Evolutionary conservation across 805 yeast genomes (phyloP), one percentile per base, ranked within the genome.

Genomic region (Suhomyces sp.): DNA sequence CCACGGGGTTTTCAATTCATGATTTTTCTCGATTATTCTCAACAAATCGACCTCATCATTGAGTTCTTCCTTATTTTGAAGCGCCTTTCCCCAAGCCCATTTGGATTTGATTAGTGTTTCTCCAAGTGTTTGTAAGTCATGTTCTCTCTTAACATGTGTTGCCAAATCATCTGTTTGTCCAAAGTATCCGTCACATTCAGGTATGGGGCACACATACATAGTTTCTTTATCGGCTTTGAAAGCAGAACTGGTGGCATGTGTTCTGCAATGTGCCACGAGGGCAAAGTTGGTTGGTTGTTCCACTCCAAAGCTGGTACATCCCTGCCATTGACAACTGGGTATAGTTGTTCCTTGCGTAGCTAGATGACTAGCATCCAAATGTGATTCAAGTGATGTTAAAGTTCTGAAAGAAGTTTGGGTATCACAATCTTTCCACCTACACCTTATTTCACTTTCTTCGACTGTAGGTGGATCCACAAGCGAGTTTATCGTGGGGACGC

Each of bases 291-390:
- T 71, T 11, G 76, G 77, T 48, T 74, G 80, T 18, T 63, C 63
- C 2, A 71, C 53, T 4, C 80, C 82, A 35, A 60, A 65, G 11
- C 78, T 44, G 10, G 72, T 56, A 51, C 90, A 82, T 7, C 67
- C 72, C 24, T 62, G 68, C 90, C 90, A 82, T 28, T 69, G 73
- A 44, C 88, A 82, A 14, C n/a, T n/a, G n/a, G n/a, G n/a, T n/a
- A n/a, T n/a, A n/a, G n/a, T n/a, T n/a, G n/a, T n/a, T n/a, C n/a
- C n/a, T n/a, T n/a, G n/a, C 47, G 26, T 10, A 40, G 26, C 30
- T 37, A 62, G 48, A 45, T 63, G 68, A n/a, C 38, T 42, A 32
- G 53, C 40, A 40, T 50, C 56, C 28, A 63, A 48, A 40, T 65
- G 71, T 19, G 50, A 45, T 10, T 61, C 68, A 15, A 65, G 51